Percentiles rank a stretch among this genome's conserved stretches.
Evolutionary conservation across 352 stramenopile species (phyloP).

Genomic region (Thraustochytrium striatum): DNA sequence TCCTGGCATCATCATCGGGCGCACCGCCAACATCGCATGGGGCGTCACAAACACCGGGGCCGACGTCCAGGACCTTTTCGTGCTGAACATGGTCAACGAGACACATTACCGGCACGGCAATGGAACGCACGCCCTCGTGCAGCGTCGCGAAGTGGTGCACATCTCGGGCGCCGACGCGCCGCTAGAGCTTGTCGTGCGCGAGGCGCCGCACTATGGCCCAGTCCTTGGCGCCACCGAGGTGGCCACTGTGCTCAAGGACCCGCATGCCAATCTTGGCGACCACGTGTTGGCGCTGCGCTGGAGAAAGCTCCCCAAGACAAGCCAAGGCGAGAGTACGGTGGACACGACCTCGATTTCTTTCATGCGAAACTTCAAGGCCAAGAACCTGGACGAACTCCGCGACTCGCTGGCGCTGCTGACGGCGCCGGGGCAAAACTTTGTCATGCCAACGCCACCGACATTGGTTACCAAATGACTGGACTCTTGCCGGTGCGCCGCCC

Average conservation of each 20-base stretch:
- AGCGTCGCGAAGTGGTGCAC: background rate
- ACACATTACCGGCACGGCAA: background rate
- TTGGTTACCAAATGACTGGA: slow-evolving; percentile 51
- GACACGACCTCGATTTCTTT: slow-evolving; percentile 50
- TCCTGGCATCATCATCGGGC: slow-evolving; percentile 47
- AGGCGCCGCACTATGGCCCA: slow-evolving; percentile 36
- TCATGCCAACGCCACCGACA: slow-evolving; percentile 45
- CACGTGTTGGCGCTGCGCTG: slow-evolving; percentile 39
- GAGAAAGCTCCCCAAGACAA: slow-evolving; percentile 41
- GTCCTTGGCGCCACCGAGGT: slow-evolving; percentile 46
- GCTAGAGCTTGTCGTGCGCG: background rate
- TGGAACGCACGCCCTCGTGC: background rate
- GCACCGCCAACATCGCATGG: slow-evolving; percentile 49
- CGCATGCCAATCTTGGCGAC: background rate
- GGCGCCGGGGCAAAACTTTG: slow-evolving; percentile 50
- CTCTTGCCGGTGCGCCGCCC: slow-evolving; percentile 22
- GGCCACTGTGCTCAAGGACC: background rate
- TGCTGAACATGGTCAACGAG: slow-evolving; percentile 33
- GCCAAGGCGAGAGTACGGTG: slow-evolving; percentile 27
- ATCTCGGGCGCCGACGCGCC: background rate
- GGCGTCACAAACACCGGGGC: slow-evolving; percentile 51
- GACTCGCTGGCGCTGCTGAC: slow-evolving; percentile 14
- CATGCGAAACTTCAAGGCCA: background rate
- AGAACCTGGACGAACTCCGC: slow-evolving; percentile 6
- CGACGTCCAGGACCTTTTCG: slow-evolving; percentile 52